Evolutionary conservation across 495 filamentous ascomycete species (phyloP).

Genomic region (Xylaria flabelliformis): DNA sequence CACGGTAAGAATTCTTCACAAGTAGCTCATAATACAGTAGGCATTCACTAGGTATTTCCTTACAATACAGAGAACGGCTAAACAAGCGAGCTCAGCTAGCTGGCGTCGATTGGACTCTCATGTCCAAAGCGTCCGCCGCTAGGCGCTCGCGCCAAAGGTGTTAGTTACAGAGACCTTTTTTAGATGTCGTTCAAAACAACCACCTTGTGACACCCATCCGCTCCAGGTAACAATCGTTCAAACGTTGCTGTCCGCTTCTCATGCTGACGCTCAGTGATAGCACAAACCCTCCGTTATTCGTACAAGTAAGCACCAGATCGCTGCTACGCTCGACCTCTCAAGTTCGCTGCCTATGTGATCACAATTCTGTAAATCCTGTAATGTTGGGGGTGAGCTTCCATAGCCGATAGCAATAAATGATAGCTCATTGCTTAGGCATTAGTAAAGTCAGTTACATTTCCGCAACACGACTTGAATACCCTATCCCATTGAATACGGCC

Average conservation of each 20-base stretch:
- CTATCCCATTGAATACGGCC: background rate
- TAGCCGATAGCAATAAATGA: background rate
- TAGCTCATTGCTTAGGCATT: slow-evolving; percentile 11
- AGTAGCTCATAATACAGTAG: slow-evolving; percentile 21
- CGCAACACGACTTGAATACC: background rate
- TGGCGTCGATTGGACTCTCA: background rate
- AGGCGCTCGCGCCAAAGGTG: background rate
- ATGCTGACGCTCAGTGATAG: slow-evolving; percentile 8
- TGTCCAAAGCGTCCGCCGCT: slow-evolving; percentile 14
- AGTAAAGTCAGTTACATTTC: background rate
- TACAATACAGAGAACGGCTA: slow-evolving; percentile 18
- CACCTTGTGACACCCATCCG: background rate
- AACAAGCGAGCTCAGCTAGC: slow-evolving; percentile 17
- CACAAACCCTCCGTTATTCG: slow-evolving; percentile 20
- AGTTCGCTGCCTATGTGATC: slow-evolving; percentile 17
- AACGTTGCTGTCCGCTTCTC: slow-evolving; percentile 6
- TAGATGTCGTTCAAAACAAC: background rate
- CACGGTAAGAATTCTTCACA: background rate
- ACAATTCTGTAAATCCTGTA: slow-evolving; percentile 15
- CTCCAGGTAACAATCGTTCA: slow-evolving; percentile 8
- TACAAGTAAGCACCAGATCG: slow-evolving; percentile 23
- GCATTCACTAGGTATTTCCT: slow-evolving; percentile 5
- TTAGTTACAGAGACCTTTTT: background rate
- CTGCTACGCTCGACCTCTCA: slow-evolving; percentile 12
- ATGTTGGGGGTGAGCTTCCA: background rate